phyloP scores from a whole-genome alignment of 257 asterid species.

The Oldenlandia corymbosa region DNA sequence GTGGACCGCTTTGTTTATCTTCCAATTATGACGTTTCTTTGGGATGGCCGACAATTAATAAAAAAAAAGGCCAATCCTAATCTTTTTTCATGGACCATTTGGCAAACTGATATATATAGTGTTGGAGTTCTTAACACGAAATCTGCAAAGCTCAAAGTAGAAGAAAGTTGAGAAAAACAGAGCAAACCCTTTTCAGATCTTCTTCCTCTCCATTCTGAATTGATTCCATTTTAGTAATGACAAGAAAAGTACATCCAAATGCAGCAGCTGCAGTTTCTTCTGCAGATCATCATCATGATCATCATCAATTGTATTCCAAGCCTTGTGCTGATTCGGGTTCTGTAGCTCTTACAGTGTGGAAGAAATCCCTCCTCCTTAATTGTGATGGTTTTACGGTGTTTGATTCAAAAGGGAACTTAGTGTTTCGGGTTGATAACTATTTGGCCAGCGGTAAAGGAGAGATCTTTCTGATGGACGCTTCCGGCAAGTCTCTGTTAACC shows the following conservation, averaged over 20 bases:
- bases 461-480: constrained; percentile 62
- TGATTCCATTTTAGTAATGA: constrained; percentile 27
- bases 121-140: no score
- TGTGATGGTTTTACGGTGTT: constrained; percentile 79
- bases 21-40: no score
- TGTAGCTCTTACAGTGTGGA: constrained; percentile 65
- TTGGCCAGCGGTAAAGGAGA: constrained; percentile 31
- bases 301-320: not conserved
- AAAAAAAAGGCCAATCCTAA: no score
- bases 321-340: constrained; percentile 16
- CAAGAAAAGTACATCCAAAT: constrained; percentile 56
- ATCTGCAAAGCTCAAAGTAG: not conserved
- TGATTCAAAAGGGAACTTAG: constrained; percentile 51
- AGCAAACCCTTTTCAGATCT: no score
- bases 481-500: constrained; percentile 55
- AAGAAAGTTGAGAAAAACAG: constrained; percentile 2
- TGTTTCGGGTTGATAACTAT: constrained; percentile 78
- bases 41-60: no score
- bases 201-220: no score
- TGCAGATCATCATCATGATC: not conserved
- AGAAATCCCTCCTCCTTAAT: constrained; percentile 59
- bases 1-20: no score
- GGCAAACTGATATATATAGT: no score
- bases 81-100: no score
- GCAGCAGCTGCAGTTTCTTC: constrained; percentile 7